Evolutionary conservation across 208 protist species (phyloP), one percentile per base, ranked within the genome.

Genomic region (Trypanosoma mega): DNA sequence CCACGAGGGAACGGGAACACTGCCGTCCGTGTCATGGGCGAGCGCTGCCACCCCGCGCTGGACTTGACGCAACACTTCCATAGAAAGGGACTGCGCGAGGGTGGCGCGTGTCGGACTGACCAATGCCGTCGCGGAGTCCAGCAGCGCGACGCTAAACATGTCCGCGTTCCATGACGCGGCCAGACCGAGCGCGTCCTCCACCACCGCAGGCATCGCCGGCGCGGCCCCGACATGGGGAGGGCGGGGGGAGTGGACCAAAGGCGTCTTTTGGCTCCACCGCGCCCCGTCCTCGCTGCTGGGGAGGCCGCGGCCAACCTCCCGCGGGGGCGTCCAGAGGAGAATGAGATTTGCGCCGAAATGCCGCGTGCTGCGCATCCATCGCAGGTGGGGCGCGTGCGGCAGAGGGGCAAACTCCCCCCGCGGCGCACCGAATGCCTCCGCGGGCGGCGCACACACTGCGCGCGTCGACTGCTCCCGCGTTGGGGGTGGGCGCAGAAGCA

Each of bases 61-160:
- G 37, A 92, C 59, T 49, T 85, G 80, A 23, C 63, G 64, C 64
- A 92, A 69, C 37, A 86, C 74, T 51, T 85, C 70, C 60, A 84
- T 69, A 11, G 82, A 75, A 12, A 87, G 50, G 21, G 18, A 30
- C 20, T 55, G 72, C 20, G 63, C 44, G 30, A 56, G 34, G n/a
- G 37, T 34, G 21, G 43, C 44, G n/a, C 30, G n/a, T 46, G 41
- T 45, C 5, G 47, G 29, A 23, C 44, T 39, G 2, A 11, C n/a
- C 12, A 33, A 51, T 34, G 23, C 44, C 21, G 36, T 27, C 18
- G 47, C 37, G 26, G 71, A 64, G 5, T 43, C 34, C 48, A 91
- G 60, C 18, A 90, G 64, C 8, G 84, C 84, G 1, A 91, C 76
- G 18, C 84, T 80, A 53, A 94, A 81, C 81, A 90, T 87, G 54